phyloP scores from a whole-genome alignment of 1,284 basidiomycete genomes.

The Ustilago tritici region DNA sequence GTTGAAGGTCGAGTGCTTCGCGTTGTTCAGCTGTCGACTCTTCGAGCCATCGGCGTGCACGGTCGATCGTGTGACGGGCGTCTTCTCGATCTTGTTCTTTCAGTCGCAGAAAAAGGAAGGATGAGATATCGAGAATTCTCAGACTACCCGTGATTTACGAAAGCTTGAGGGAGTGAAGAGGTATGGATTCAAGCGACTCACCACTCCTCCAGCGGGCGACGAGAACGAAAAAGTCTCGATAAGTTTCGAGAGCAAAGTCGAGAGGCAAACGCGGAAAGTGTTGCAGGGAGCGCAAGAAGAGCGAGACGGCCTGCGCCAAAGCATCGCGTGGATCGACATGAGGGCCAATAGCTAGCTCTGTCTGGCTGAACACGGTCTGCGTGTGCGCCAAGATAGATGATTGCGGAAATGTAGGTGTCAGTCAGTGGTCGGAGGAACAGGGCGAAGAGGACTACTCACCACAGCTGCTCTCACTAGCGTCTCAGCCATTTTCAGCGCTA shows the following conservation, averaged over 20 bases:
- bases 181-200: constrained; percentile 7
- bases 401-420: not conserved
- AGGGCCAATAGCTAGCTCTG: too few species aligned
- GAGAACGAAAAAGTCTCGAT: constrained; percentile 31
- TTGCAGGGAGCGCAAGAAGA: constrained; percentile 24
- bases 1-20: constrained; percentile 7
- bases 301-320: constrained; percentile 13
- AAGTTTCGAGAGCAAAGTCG: constrained; percentile 11
- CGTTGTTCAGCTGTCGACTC: constrained; percentile 6
- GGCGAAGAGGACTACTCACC: constrained; percentile 7
- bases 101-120: too few species aligned
- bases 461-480: constrained; percentile 33
- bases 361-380: constrained; percentile 21
- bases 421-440: not conserved
- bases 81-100: constrained; percentile 18
- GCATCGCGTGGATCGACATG: not conserved
- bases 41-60: constrained; percentile 22
- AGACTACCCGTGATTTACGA: too few species aligned
- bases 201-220: constrained; percentile 24
- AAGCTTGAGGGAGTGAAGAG: not conserved
- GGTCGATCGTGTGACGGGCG: constrained; percentile 32
- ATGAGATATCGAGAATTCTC: not conserved
- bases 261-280: constrained; percentile 19
- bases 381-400: not conserved
- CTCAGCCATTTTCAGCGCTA: constrained; percentile 10